These are phyloP conservation scores for Dinochytrium kinnereticum DNA, from an alignment of 371 early-diverging fungal genomes.

Conservation along the genomic window DNA sequence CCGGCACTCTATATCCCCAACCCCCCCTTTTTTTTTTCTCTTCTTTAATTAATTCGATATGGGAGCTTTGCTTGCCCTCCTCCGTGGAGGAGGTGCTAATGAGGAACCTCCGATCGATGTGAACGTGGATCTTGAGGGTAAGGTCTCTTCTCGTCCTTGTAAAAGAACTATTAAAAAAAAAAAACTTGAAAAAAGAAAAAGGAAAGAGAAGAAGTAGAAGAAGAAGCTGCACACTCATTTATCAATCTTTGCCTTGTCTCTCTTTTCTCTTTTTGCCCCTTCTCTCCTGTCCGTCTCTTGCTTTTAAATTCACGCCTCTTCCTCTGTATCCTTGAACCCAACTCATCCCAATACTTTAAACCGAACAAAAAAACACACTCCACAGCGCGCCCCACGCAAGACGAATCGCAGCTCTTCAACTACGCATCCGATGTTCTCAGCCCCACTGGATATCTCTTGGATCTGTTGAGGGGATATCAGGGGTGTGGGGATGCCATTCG, in stretches of 20 bases:
- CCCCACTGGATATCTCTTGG: slow-evolving; percentile 35
- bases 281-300: not conserved
- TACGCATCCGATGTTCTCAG: slow-evolving; percentile 24
- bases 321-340: too few relatives aligned
- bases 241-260: too few relatives aligned
- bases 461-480: slow-evolving; percentile 60
- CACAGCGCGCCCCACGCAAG: slow-evolving; percentile 43
- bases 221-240: too few relatives aligned
- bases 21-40: not conserved
- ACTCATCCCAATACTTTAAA: not conserved
- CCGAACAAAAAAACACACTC: not conserved
- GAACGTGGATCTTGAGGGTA: slow-evolving; percentile 46
- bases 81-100: slow-evolving; percentile 33
- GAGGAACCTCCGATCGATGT: slow-evolving; percentile 45
- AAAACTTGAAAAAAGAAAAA: too few relatives aligned
- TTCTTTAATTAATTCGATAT: slow-evolving; percentile 13
- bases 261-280: not conserved
- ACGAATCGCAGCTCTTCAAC: slow-evolving; percentile 40
- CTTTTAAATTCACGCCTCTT: too few relatives aligned
- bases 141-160: too few relatives aligned
- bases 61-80: slow-evolving; percentile 45
- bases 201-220: too few relatives aligned
- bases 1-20: too few relatives aligned
- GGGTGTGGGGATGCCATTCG: slow-evolving; percentile 70
- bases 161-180: too few relatives aligned